Evolutionary conservation across 2,329 filamentous ascomycete species (phyloP).

Genomic region (Cadophora gregata): DNA sequence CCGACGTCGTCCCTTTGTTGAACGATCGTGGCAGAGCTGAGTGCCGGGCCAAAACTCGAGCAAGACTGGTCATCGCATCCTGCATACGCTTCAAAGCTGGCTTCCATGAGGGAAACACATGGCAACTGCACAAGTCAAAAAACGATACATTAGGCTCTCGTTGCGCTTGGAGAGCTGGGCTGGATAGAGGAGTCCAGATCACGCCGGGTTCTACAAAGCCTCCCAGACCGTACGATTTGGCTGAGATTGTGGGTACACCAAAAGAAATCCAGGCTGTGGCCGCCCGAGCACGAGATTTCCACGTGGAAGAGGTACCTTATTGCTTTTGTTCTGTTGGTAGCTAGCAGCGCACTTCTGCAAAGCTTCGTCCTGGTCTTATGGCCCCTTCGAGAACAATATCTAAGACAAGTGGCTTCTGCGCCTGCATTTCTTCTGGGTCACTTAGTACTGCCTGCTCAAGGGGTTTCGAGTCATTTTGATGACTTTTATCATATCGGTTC

Average conservation of each 20-base stretch:
- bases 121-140: slow-evolving; percentile 21
- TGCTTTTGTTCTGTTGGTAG: background rate
- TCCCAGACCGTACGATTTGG: background rate
- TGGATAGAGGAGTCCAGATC: slow-evolving; percentile 5
- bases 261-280: background rate
- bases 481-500: slow-evolving; percentile 14
- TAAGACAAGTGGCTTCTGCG: slow-evolving; percentile 14
- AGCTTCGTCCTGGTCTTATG: background rate
- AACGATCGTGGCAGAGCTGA: background rate
- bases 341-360: background rate
- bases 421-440: slow-evolving; percentile 13
- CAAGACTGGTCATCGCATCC: slow-evolving; percentile 18
- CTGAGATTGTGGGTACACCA: slow-evolving; percentile 2
- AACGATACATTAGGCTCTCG: slow-evolving; percentile 16
- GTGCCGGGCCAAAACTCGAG: slow-evolving; percentile 8
- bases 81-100: slow-evolving; percentile 22
- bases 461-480: background rate
- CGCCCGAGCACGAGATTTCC: slow-evolving; percentile 13
- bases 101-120: slow-evolving; percentile 26
- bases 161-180: background rate
- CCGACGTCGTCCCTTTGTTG: background rate
- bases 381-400: background rate
- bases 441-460: slow-evolving; percentile 14
- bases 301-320: slow-evolving; percentile 10
- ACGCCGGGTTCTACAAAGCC: slow-evolving; percentile 1